Evolutionary conservation across 129 eudicot species (phyloP), one percentile per base, ranked within the genome.

Genomic region (Dittrichia graveolens): DNA sequence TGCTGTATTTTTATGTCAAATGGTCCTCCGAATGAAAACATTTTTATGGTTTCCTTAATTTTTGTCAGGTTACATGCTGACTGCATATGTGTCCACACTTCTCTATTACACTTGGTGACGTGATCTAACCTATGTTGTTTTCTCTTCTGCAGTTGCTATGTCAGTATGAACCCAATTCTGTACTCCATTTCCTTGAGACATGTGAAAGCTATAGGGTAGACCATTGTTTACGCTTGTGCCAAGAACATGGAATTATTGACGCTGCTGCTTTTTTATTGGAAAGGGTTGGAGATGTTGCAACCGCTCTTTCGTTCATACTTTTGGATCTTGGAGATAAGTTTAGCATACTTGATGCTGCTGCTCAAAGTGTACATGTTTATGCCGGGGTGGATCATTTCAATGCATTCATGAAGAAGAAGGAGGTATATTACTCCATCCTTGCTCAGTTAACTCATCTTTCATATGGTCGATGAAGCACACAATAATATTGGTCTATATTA

Each of bases 141-240:
- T 75, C 70, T 24, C 71, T 35, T 82, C n/a, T 84, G 83, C 91
- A 94, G 99, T 84, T 94, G 53, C 79, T 94, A 69, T 94, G 99
- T 79, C 79, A 78, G 65, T 90, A 81, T 45, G 99, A 94, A 61
- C 91, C 84, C 50, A 75, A 78, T 57, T 86, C 89, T 74, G 99
- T 94, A 54, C 91, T 88, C 70, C 86, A 84, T 67, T 90, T 88
- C 79, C 83, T 90, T 69, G 94, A 94, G 85, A 94, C 97, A 18
- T 90, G 83, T 77, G 99, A 94, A 81, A 90, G 87, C 86, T 94
- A 94, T 59, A 88, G 97, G 86, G 99, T 94, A 42, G 99, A 94
- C 68, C 82, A 80, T 46, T 94, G 97, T 69, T 85, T 94, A 80
- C 94, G 86, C 57, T 78, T 94, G 77, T 94, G 99, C 81, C 99